Evolutionary conservation across 2,329 filamentous ascomycete genomes (phyloP).

Genomic region (Plectosphaerella plurivora): DNA sequence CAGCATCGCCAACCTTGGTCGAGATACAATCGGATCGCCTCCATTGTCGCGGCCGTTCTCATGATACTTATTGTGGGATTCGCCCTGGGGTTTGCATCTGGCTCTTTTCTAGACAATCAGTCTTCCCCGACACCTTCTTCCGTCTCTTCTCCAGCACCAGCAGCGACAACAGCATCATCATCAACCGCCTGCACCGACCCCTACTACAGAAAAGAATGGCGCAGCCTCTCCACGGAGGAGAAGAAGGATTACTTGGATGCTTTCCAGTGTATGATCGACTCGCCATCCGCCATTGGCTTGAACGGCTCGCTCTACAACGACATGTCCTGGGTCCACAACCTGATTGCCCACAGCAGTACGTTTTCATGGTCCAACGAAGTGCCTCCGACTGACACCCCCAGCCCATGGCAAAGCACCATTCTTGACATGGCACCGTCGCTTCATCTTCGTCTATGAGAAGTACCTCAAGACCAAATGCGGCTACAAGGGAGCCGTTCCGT

Average conservation of each 20-base stretch:
- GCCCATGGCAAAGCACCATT: constrained; percentile 10
- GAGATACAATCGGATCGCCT: not conserved
- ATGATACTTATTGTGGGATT: not conserved
- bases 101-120: not conserved
- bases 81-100: not conserved
- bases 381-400: not conserved
- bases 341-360: constrained; percentile 11
- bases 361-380: not conserved
- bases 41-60: not conserved
- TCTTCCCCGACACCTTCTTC: not conserved
- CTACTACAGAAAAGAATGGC: constrained; percentile 8
- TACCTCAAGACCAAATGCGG: constrained; percentile 5
- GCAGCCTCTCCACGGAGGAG: constrained; percentile 7
- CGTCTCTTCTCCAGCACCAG: not conserved
- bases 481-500: constrained; percentile 10
- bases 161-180: not conserved
- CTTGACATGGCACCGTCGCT: constrained; percentile 12
- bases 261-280: constrained; percentile 11
- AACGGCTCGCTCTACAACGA: constrained; percentile 11
- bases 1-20: not conserved
- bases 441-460: constrained; percentile 11
- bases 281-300: constrained; percentile 7
- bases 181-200: constrained; percentile 2
- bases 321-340: constrained; percentile 12
- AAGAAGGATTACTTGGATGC: constrained; percentile 9